Evolutionary conservation across 192 early-diverging fungal genomes (phyloP), one percentile per base, ranked within the genome.

Genomic region (Podila epigama): DNA sequence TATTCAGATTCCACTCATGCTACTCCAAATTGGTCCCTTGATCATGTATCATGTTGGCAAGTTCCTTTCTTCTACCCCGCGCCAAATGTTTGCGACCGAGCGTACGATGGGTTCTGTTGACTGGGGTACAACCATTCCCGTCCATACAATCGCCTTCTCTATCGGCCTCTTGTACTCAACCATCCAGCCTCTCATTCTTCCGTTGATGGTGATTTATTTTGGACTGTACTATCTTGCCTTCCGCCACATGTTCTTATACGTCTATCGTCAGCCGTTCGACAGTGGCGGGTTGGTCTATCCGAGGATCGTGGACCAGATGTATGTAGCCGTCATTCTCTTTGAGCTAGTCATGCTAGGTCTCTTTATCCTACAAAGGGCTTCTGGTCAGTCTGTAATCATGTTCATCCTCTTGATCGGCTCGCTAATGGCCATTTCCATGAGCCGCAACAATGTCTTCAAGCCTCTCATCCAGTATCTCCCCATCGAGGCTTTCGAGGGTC

Each of bases 181-280:
- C 28, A 86, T 95, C 50, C 87, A 92, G 32, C 94, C 94, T 0
- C 62, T 95, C 44, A 86, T 95, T 29, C 70, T 89, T 25, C 83
- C 92, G 15, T 89, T 96, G 58, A 87, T 91, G 6, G 72, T 82
- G 12, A 67, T 90, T 28, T 96, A 90, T 80, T 96, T 90, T 75
- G 82, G 82, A 6, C 75, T 94, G 8, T 88, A 84, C 41, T 89
- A 87, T 54, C 39, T 92, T 25, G 93, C 92, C 27, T 94, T 92
- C 79, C 73, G 85, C 3, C 90, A 96, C 82, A 89, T 91, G 81
- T 89, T 96, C 68, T 79, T 92, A 35, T 92, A 90, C 60, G 91
- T 92, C 1, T 91, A 90, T 75, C 79, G 88, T n/a, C 80, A 82
- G 29, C 57, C 71, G 0, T 88, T 87, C 63, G 79, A 82, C 57